These are phyloP conservation scores for Serpula lacrymans DNA, from an alignment of 768 basidiomycete genomes.

Conservation along the genomic window DNA sequence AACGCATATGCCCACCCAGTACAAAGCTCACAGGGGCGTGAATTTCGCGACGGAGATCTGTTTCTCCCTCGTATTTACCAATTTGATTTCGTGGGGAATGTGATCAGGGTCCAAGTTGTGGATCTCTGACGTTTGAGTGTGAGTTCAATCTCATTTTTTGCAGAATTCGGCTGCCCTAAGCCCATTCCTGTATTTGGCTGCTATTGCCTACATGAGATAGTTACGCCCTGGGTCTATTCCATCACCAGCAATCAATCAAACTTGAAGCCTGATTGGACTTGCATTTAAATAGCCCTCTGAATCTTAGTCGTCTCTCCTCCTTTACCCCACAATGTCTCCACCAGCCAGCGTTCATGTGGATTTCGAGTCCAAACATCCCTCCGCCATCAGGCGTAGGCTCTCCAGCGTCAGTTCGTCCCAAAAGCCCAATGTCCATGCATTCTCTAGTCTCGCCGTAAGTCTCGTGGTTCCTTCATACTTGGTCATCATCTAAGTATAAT, in stretches of 20 bases:
- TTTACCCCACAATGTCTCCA: constrained; percentile 47
- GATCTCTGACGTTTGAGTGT: constrained; percentile 2
- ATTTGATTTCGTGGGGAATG: constrained; percentile 12
- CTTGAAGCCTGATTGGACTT: too few relatives aligned
- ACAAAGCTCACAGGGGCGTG: too few relatives aligned
- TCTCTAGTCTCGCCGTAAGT: constrained; percentile 66
- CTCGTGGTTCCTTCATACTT: constrained; percentile 6
- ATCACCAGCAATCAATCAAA: constrained; percentile 6
- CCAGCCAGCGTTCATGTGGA: constrained; percentile 32
- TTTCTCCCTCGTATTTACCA: too few relatives aligned
- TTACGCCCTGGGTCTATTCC: constrained; percentile 9
- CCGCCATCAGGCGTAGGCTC: constrained; percentile 63
- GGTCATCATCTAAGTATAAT: constrained; percentile 18
- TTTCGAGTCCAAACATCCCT: constrained; percentile 65
- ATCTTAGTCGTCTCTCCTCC: constrained; percentile 14
- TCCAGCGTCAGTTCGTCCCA: constrained; percentile 48
- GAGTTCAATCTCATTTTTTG: constrained; percentile 10
- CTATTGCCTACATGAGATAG: constrained; percentile 6
- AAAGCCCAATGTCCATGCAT: constrained; percentile 55
- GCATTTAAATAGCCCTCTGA: constrained; percentile 31
- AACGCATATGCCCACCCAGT: too few relatives aligned
- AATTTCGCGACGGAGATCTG: too few relatives aligned
- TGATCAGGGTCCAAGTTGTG: constrained; percentile 29
- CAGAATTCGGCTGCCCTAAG: constrained; percentile 2
- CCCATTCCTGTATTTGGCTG: constrained; percentile 5